These are phyloP conservation scores for Yarrowia sp. DNA, from an alignment of 805 yeast species.

Conservation along the genomic window DNA sequence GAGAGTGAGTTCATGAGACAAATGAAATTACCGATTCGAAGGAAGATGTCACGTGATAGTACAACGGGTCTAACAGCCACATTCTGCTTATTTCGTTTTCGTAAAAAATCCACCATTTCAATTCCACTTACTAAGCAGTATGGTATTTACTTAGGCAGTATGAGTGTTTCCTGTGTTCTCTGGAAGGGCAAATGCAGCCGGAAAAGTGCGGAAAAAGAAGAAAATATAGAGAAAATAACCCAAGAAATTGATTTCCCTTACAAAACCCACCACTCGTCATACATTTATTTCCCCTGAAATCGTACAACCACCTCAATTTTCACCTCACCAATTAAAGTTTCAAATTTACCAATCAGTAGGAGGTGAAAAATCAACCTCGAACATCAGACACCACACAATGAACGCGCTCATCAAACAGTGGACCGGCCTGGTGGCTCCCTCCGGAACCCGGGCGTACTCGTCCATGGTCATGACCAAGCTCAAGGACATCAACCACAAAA, in stretches of 20 bases:
- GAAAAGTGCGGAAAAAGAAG: too few species aligned
- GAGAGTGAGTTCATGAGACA: too few species aligned
- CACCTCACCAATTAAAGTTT: slow-evolving; percentile 1
- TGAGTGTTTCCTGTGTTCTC: neutral
- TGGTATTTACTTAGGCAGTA: neutral
- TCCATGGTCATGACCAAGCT: slow-evolving; percentile 38
- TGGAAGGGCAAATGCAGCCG: too few species aligned
- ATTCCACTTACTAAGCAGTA: neutral
- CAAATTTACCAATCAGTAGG: slow-evolving; percentile 16
- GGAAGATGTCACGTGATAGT: too few species aligned
- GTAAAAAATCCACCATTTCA: too few species aligned
- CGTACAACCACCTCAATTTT: neutral
- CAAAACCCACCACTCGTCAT: too few species aligned
- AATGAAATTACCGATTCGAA: too few species aligned
- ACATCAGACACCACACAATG: slow-evolving; percentile 15
- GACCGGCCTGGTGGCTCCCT: slow-evolving; percentile 24
- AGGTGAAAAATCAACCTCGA: slow-evolving; percentile 11
- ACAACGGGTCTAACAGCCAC: neutral
- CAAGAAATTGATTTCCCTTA: too few species aligned
- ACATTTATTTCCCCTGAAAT: too few species aligned
- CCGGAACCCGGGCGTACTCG: slow-evolving; percentile 34
- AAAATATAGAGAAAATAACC: too few species aligned
- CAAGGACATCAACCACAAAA: slow-evolving; percentile 45
- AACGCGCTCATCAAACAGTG: slow-evolving; percentile 32
- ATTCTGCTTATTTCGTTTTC: neutral